Evolutionary conservation across 1,139 yeast genomes (phyloP).

Genomic region (Hanseniaspora sp.): DNA sequence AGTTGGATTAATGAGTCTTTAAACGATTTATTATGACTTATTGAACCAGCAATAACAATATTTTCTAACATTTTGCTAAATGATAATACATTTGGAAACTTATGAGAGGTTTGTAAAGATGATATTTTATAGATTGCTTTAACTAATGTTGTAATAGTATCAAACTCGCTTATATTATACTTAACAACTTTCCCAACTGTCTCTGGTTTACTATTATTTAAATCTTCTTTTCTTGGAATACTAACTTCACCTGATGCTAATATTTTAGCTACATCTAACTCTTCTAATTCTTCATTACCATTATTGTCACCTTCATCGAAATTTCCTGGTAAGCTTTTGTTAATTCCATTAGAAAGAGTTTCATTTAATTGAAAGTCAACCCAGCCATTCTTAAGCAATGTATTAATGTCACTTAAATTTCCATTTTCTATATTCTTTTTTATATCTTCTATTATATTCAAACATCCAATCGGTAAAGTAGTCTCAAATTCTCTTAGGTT

Average conservation of each 20-base stretch:
- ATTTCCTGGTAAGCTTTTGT: not conserved
- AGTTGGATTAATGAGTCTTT: conserved; percentile 4
- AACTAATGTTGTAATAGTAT: not conserved
- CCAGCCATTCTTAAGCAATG: conserved; percentile 7
- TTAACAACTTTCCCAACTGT: not conserved
- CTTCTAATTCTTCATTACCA: conserved; percentile 7
- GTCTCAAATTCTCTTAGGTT: conserved; percentile 11
- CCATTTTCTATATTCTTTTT: not conserved
- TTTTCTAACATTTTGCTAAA: conserved; percentile 11
- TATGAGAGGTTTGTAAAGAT: not conserved
- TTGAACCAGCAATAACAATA: conserved; percentile 5
- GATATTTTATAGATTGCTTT: not conserved
- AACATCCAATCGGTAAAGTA: conserved; percentile 6
- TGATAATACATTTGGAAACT: not conserved
- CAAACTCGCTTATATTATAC: not conserved
- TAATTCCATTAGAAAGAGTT: not conserved
- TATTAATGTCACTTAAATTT: not conserved
- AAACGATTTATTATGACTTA: conserved; percentile 4
- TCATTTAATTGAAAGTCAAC: conserved; percentile 1
- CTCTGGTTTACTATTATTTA: not conserved
- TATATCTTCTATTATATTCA: conserved; percentile 6
- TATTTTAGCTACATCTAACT: conserved; percentile 15
- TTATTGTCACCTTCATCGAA: not conserved
- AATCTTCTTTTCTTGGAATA: not conserved
- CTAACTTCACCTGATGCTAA: conserved; percentile 8